phyloP scores from a whole-genome alignment of 345 rosid genomes.

The Salix arbutifolia region DNA sequence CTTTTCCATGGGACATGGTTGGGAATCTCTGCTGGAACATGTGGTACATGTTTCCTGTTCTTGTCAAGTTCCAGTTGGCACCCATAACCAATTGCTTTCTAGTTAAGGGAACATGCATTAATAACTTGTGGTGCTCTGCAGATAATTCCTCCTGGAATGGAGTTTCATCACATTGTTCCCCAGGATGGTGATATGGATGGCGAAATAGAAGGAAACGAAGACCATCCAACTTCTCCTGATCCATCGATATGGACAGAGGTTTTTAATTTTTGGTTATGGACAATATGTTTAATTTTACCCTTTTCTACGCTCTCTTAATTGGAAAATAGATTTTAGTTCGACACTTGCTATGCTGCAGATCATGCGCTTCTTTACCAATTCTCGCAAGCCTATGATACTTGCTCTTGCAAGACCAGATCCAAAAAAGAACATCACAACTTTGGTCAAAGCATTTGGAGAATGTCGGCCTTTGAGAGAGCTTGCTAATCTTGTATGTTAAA shows the following conservation, averaged over 20 bases:
- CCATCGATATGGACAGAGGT: conserved; percentile 96
- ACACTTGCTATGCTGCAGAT: conserved; percentile 56
- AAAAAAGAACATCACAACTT: conserved; percentile 90
- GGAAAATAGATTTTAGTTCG: conserved; percentile 7
- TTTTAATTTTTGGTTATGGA: conserved; percentile 10
- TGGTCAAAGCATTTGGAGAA: conserved; percentile 99
- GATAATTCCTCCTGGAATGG: conserved; percentile 99
- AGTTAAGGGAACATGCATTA: neutral
- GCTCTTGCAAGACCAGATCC: conserved; percentile 99
- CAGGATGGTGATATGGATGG: conserved; percentile 90
- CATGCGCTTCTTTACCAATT: conserved; percentile 92
- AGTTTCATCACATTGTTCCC: conserved; percentile 90
- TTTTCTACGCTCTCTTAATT: neutral
- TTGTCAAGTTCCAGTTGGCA: neutral
- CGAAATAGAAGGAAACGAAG: conserved; percentile 84
- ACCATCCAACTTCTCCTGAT: conserved; percentile 77
- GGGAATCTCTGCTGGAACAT: neutral
- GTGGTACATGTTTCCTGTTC: neutral
- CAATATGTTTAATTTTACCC: neutral
- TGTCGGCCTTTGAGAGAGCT: conserved; percentile 95
- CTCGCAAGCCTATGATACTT: conserved; percentile 95
- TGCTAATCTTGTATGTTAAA: conserved; percentile 78
- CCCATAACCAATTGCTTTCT: neutral
- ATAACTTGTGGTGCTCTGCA: conserved; percentile 29
- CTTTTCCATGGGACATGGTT: neutral